These are phyloP conservation scores for Allomyces javanicus DNA, from an alignment of 192 early-diverging fungal genomes.

Conservation along the genomic window DNA sequence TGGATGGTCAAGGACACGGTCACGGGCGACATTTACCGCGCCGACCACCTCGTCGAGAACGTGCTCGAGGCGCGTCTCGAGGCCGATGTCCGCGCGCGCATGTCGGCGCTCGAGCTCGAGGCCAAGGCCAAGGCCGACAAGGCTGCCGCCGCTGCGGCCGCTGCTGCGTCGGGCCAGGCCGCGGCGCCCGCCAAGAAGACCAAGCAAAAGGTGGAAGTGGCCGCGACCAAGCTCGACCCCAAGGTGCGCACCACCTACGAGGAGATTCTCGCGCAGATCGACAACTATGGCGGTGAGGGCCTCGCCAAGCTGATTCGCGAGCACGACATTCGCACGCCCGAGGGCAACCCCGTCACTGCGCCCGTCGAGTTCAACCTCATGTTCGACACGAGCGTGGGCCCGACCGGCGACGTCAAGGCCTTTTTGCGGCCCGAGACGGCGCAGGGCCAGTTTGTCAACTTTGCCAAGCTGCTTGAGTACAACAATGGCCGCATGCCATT, in stretches of 20 bases:
- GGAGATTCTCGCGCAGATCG: slow-evolving; percentile 76
- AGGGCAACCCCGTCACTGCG: slow-evolving; percentile 73
- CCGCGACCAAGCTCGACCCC: slow-evolving; percentile 40
- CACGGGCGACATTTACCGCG: slow-evolving; percentile 85
- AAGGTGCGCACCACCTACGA: slow-evolving; percentile 49
- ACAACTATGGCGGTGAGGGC: slow-evolving; percentile 78
- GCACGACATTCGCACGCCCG: slow-evolving; percentile 71
- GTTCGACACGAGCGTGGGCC: slow-evolving; percentile 95
- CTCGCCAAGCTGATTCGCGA: slow-evolving; percentile 66
- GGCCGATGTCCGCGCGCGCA: slow-evolving; percentile 52
- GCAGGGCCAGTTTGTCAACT: slow-evolving; percentile 99
- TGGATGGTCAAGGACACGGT: slow-evolving; percentile 92
- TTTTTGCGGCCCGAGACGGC: slow-evolving; percentile 98
- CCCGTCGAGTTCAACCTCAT: slow-evolving; percentile 97
- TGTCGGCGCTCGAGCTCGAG: slow-evolving; percentile 13
- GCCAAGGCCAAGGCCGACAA: slow-evolving; percentile 3
- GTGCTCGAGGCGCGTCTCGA: slow-evolving; percentile 81
- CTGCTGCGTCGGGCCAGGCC: slow-evolving; percentile 13
- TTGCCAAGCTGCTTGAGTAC: slow-evolving; percentile 86
- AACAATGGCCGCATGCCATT: slow-evolving; percentile 99
- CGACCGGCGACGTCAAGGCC: slow-evolving; percentile 83
- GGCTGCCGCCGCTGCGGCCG: neutral
- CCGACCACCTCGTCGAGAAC: slow-evolving; percentile 90
- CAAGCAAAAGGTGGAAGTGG: slow-evolving; percentile 42
- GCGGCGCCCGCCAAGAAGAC: slow-evolving; percentile 34